Conservation (phyloP, 2,329 filamentous ascomycete species). For the Rhynchosporium graminicola region DNA sequence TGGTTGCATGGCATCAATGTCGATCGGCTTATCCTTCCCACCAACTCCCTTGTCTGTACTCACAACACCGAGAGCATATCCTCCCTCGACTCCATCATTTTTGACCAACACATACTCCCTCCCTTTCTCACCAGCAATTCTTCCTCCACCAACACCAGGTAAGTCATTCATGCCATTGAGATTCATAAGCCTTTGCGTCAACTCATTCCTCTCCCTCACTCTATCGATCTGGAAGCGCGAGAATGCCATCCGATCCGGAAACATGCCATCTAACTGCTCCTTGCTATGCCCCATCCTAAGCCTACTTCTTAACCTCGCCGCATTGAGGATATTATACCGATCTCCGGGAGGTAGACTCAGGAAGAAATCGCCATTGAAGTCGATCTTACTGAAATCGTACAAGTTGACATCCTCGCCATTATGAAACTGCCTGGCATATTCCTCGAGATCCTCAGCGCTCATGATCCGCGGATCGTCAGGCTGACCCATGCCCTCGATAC, state of each 20-base stretch:
- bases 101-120: conserved; percentile 95
- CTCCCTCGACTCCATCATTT: conserved; percentile 91
- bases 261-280: conserved; percentile 95
- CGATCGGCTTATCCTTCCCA: conserved; percentile 83
- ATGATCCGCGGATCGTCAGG: conserved; percentile 94
- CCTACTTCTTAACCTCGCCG: conserved; percentile 81
- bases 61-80: conserved; percentile 94
- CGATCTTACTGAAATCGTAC: conserved; percentile 98
- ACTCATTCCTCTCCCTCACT: conserved; percentile 86
- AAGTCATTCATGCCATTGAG: conserved; percentile 85
- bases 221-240: conserved; percentile 95
- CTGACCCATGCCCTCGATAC: conserved; percentile 81
- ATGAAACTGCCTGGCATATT: conserved; percentile 91
- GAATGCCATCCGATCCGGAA: conserved; percentile 96
- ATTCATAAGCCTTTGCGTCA: conserved; percentile 93
- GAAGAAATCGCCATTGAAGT: conserved; percentile 96
- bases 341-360: conserved; percentile 85
- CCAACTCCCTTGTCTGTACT: conserved; percentile 80
- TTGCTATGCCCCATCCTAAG: conserved; percentile 95
- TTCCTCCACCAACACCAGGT: conserved; percentile 58
- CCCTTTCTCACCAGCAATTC: conserved; percentile 82
- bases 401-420: conserved; percentile 86
- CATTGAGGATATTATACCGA: conserved; percentile 96
- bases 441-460: conserved; percentile 90
- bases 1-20: conserved; percentile 72